Evolutionary conservation across 2,329 filamentous ascomycete genomes (phyloP), one percentile per base, ranked within the genome.

Genomic region (Huntiella moniliformis): DNA sequence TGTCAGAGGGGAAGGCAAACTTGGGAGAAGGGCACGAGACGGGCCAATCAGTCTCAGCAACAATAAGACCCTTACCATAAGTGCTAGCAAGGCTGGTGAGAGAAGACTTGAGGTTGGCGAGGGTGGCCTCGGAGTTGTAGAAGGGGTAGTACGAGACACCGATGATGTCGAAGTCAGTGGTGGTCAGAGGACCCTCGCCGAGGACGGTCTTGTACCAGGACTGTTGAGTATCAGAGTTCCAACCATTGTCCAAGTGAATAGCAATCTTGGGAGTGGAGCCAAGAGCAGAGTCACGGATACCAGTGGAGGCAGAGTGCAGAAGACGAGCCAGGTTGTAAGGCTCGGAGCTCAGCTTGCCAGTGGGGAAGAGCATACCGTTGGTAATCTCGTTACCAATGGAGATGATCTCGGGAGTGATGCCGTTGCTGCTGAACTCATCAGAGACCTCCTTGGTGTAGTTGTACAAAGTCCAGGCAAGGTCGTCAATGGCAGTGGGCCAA

Each of bases 241-340:
- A 85, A n/a, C 79, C 79, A 54, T 82, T 79, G 57, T 84, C 78
- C 3, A 83, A 66, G 54, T 84, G 80, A 36, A 84, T 71, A 74
- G 84, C 76, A 58, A 83, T 81, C 56, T 77, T 71, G 1, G 79
- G 76, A 51, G 70, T 67, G 0, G 68, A 64, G 36, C 57, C 58
- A 18, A 80, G 61, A 3, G 59, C 62, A 4, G 73, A 78, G 54
- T 79, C 74, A 54, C 75, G 79, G 54, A 85, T 67, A 2, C 73
- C 80, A 48, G 65, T 69, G 0, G 73, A 66, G 0, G 74, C 79
- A 5, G 74, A 75, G 55, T 79, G 71, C 6, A 84, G 67, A 16
- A 85, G 63, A 0, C 62, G 60, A 0, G 77, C 77, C 31, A 82
- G 70, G 57, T 80, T 82, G 52, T 63, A 62, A 51, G 67, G 70